Evolutionary conservation across 768 basidiomycete genomes (phyloP).

Genomic region (Xanthoconium stramineum): DNA sequence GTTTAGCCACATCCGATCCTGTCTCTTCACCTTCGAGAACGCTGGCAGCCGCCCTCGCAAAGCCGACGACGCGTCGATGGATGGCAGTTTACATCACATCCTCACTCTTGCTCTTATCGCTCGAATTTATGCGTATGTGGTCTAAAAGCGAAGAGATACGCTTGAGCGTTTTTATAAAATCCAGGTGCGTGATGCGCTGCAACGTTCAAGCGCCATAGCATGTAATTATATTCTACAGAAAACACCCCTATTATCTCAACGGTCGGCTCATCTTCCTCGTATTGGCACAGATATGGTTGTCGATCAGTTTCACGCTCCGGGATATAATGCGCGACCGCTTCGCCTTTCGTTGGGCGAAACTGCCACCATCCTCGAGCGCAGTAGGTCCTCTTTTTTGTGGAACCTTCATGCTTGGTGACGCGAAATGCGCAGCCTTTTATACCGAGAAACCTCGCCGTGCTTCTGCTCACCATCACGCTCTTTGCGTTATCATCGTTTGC

Average conservation of each 20-base stretch:
- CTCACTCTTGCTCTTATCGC: slow-evolving; percentile 38
- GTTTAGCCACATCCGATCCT: slow-evolving; percentile 43
- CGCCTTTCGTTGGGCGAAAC: slow-evolving; percentile 41
- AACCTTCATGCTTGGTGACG: neutral
- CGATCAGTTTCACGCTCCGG: slow-evolving; percentile 48
- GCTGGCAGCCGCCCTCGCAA: slow-evolving; percentile 44
- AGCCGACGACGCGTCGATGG: slow-evolving; percentile 44
- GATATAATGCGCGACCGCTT: slow-evolving; percentile 64
- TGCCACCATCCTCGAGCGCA: slow-evolving; percentile 8
- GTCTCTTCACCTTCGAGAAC: slow-evolving; percentile 52
- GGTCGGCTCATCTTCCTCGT: slow-evolving; percentile 62
- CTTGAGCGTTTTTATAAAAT: slow-evolving; percentile 61
- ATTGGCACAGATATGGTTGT: slow-evolving; percentile 48
- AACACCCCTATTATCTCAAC: slow-evolving; percentile 73
- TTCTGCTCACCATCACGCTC: slow-evolving; percentile 38
- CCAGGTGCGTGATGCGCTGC: slow-evolving; percentile 44
- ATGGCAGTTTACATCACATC: slow-evolving; percentile 47
- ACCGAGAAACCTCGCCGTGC: slow-evolving; percentile 15
- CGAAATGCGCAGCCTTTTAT: slow-evolving; percentile 18
- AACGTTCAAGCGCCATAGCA: neutral
- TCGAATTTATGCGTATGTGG: slow-evolving; percentile 41
- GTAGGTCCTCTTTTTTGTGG: slow-evolving; percentile 13
- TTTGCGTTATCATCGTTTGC: slow-evolving; percentile 39
- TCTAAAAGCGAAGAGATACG: slow-evolving; percentile 35
- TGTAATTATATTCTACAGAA: slow-evolving; percentile 39